Evolutionary conservation across 2,329 filamentous ascomycete genomes (phyloP).

Genomic region (Neospermospora avenae): DNA sequence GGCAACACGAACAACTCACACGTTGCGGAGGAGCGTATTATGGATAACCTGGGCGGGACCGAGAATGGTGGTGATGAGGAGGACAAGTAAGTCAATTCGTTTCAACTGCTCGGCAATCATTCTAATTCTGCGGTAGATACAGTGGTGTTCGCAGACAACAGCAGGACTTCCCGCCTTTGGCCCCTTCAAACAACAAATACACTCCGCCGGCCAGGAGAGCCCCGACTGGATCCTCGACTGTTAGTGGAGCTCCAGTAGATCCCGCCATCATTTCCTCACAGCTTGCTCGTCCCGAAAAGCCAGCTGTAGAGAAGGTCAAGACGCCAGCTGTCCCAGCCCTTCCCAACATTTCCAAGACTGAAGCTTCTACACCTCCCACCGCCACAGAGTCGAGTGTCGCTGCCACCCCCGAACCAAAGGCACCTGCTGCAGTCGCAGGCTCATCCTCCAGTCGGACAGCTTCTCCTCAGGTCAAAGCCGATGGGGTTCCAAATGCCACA

Average conservation of each 20-base stretch:
- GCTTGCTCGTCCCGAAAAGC: slow-evolving; percentile 50
- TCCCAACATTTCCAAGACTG: slow-evolving; percentile 28
- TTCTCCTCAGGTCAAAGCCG: slow-evolving; percentile 32
- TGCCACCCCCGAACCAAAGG: slow-evolving; percentile 29
- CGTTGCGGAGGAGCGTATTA: slow-evolving; percentile 83
- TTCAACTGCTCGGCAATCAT: neutral
- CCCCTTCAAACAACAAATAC: slow-evolving; percentile 63
- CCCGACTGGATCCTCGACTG: slow-evolving; percentile 68
- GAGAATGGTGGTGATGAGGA: slow-evolving; percentile 78
- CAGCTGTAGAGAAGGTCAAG: slow-evolving; percentile 27
- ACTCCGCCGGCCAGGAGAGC: slow-evolving; percentile 86
- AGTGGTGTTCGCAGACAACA: slow-evolving; percentile 81
- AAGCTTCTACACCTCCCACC: slow-evolving; percentile 31
- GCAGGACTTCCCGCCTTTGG: slow-evolving; percentile 66
- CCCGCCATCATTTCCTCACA: slow-evolving; percentile 91
- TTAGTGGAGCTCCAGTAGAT: slow-evolving; percentile 75
- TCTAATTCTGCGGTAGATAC: slow-evolving; percentile 54
- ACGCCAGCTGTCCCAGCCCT: slow-evolving; percentile 30
- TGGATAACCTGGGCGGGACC: slow-evolving; percentile 61
- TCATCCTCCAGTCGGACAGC: slow-evolving; percentile 37
- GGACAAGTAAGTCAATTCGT: slow-evolving; percentile 64
- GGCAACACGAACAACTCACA: slow-evolving; percentile 73
- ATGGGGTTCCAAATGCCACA: slow-evolving; percentile 49
- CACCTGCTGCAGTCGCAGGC: slow-evolving; percentile 19
- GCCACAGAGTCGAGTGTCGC: slow-evolving; percentile 29